Base-by-base conservation (phyloP, 2,329 filamentous ascomycete species). In the Orbilia quercus region DNA sequence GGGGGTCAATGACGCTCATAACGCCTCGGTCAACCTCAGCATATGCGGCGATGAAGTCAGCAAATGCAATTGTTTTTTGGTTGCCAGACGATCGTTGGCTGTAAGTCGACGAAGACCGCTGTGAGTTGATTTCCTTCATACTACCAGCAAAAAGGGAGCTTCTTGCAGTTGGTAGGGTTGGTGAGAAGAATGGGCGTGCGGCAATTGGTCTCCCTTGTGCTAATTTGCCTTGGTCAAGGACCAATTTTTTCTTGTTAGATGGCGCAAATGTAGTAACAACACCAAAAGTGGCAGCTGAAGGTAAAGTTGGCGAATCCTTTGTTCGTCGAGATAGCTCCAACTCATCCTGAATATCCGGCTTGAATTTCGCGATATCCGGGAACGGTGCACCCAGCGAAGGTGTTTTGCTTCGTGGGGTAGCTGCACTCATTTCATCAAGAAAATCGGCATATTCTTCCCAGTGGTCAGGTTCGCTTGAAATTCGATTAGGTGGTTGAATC, bases 1-100 rank as follows among this genome's bases (percentile, higher is more conserved):
- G 58, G 31, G 78, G 75, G 55, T 75, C 74, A 11, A 67, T 55
- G 3, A 75, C 67, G 20, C 53, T 65, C 53, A 75, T 59, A 20
- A 72, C 67, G 34, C 54, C 53, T 31, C 67, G 54, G 25, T 72
- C 67, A 14, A 64, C 59, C 22, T 72, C 59, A n/a, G 67, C 67
- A 16, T 72, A 72, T 4, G 67, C 67, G 7, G 67, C 51, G 42
- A 72, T 72, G 16, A 72, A 72, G 48, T 72, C 67, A 11, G 67
- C 67, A 42, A 72, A 72, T 16, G 67, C 67, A 36, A 72, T 72
- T 38, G 67, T 72, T 59, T 72, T 72, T 48, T 72, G 67, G 54
- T 72, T 72, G 16, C 67, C 59, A n/a, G 67, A 72, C 16, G 67
- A 72, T 47, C 67, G 40, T 16, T 65, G 59, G 54, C 67, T 72